Percentiles rank a stretch among this genome's conserved stretches.
phyloP scores from a whole-genome alignment of 371 early-diverging fungal genomes.

The Mortierella sp. region DNA sequence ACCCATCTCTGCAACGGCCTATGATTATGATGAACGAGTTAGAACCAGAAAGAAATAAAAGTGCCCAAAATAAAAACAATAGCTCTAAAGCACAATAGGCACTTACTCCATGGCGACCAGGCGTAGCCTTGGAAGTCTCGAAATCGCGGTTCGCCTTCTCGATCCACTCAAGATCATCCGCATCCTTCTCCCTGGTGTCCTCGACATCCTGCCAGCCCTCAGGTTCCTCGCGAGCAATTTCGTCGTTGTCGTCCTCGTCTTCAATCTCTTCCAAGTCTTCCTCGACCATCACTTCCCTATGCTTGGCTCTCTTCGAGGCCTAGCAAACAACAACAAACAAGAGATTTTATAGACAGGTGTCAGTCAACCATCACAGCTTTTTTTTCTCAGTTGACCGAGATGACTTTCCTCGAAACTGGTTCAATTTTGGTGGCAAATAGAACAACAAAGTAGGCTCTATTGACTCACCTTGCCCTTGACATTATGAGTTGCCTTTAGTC shows the following conservation, averaged over 20 bases:
- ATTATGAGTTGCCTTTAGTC: conserved; percentile 8
- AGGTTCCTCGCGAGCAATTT: conserved; percentile 32
- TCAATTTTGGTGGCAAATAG: conserved; percentile 20
- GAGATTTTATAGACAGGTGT: no score
- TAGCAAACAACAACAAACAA: conserved; percentile 4
- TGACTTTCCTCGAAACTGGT: no score
- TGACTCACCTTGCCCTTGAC: conserved; percentile 24
- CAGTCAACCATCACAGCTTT: not conserved
- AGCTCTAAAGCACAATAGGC: not conserved
- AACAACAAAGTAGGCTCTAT: not conserved
- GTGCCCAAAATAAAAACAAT: not conserved
- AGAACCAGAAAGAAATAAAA: not conserved
- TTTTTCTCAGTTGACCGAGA: not conserved
- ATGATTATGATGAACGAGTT: not conserved
- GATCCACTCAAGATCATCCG: conserved; percentile 23
- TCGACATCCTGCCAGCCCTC: conserved; percentile 28
- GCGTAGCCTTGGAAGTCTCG: conserved; percentile 28
- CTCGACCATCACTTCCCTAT: conserved; percentile 8
- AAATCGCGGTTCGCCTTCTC: conserved; percentile 24
- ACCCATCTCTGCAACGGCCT: conserved; percentile 72
- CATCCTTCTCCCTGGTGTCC: conserved; percentile 6
- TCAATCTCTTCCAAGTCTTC: not conserved
- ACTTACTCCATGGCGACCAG: conserved; percentile 38
- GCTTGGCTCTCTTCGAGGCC: conserved; percentile 27
- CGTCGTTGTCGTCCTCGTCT: conserved; percentile 26